A percentile compares a stretch with the other conserved stretches of the same genome.
Conservation (phyloP, 2,329 filamentous ascomycete genomes). For the Fusarium fujikuroi region DNA sequence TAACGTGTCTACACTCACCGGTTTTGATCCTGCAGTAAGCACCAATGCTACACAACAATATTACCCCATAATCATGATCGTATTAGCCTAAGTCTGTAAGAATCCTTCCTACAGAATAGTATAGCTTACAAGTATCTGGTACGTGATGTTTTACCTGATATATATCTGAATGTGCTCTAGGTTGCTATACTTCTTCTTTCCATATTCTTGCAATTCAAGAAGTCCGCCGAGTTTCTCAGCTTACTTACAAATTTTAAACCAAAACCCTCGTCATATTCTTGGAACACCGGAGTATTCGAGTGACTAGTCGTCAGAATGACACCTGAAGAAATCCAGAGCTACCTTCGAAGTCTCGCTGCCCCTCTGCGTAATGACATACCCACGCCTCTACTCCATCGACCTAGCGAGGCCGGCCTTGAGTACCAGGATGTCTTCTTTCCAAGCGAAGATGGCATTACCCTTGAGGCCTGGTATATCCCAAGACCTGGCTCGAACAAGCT, state of each 20-base stretch:
- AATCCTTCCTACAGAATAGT: not conserved
- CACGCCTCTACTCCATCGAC: not conserved
- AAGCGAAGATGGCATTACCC: not conserved
- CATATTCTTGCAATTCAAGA: not conserved
- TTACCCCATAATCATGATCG: not conserved
- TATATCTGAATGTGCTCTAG: too few relatives aligned
- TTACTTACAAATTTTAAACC: rapidly evolving
- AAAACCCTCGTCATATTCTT: rapidly evolving
- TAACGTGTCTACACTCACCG: not conserved
- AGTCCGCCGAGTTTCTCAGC: not conserved
- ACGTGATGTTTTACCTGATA: rapidly evolving
- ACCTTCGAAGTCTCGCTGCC: not conserved
- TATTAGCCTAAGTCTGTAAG: not conserved
- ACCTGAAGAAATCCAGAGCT: not conserved
- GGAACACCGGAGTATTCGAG: rapidly evolving
- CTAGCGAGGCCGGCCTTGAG: not conserved
- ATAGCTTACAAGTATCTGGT: not conserved
- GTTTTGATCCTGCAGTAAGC: not conserved
- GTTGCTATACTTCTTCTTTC: not conserved
- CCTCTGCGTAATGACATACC: not conserved
- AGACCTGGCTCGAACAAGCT: not conserved
- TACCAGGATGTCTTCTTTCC: not conserved
- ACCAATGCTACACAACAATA: not conserved
- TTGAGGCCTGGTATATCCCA: not conserved
- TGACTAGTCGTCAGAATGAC: not conserved